phyloP scores from a whole-genome alignment of 2,329 filamentous ascomycete species.

The Fusarium kyushuense region DNA sequence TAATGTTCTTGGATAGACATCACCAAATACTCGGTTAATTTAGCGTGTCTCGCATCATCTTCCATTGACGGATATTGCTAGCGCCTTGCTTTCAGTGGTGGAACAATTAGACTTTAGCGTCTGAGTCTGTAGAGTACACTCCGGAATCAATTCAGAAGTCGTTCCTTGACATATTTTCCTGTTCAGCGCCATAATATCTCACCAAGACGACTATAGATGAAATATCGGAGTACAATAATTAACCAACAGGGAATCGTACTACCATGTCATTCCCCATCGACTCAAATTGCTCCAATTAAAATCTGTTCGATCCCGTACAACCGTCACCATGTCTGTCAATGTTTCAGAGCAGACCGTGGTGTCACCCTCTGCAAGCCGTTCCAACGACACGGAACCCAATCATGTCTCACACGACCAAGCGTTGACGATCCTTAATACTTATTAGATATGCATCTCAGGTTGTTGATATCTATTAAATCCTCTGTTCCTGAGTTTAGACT shows the following conservation, averaged over 20 bases:
- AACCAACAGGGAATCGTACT: background rate
- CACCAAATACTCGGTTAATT: background rate
- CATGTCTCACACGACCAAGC: background rate
- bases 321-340: background rate
- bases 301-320: background rate
- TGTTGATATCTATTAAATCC: background rate
- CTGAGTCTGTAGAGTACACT: background rate
- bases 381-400: slow-evolving; percentile 10
- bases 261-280: background rate
- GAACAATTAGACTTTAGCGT: background rate
- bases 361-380: background rate
- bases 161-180: background rate
- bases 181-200: background rate
- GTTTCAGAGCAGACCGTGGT: background rate
- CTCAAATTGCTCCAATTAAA: background rate
- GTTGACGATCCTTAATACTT: background rate
- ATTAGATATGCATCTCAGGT: background rate
- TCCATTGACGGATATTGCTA: background rate
- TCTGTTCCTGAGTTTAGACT: slow-evolving; percentile 9
- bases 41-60: background rate
- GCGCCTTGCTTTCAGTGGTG: background rate
- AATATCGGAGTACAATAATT: background rate
- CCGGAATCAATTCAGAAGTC: background rate
- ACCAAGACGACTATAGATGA: background rate
- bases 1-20: background rate